Evolutionary conservation across 2,329 filamentous ascomycete genomes (phyloP).

Genomic region (Fusarium circinatum): DNA sequence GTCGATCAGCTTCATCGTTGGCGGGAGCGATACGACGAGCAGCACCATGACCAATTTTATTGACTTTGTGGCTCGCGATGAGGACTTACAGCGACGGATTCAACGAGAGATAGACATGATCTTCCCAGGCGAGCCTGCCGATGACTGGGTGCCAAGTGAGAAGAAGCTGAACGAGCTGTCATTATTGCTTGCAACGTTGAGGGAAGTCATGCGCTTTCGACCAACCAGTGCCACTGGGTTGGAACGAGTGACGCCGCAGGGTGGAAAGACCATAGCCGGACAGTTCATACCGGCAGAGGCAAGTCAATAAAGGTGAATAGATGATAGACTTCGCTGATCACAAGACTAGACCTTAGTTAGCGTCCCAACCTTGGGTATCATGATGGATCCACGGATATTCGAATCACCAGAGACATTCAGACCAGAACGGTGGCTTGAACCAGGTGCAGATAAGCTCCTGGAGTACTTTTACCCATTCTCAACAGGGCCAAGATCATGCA

Average conservation of each 20-base stretch:
- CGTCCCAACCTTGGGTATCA: not conserved
- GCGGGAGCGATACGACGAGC: not conserved
- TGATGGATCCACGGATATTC: not conserved
- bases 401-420: not conserved
- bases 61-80: not conserved
- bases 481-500: not conserved
- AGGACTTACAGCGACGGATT: not conserved
- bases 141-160: not conserved
- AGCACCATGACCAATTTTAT: not conserved
- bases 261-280: not conserved
- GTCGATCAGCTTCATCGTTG: not conserved
- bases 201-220: not conserved
- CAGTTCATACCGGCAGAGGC: not conserved
- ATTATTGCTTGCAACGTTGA: not conserved
- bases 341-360: not conserved
- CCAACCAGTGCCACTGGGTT: not conserved
- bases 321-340: fast-evolving
- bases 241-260: not conserved
- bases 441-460: not conserved
- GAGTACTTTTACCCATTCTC: not conserved
- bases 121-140: not conserved
- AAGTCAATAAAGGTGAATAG: not conserved
- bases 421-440: not conserved
- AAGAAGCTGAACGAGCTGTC: not conserved
- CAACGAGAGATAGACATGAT: not conserved